Percentiles rank a stretch among this genome's conserved stretches.
These are phyloP conservation scores for Pyrenopolyporus hunteri DNA, from an alignment of 495 filamentous ascomycete genomes.

Conservation along the genomic window DNA sequence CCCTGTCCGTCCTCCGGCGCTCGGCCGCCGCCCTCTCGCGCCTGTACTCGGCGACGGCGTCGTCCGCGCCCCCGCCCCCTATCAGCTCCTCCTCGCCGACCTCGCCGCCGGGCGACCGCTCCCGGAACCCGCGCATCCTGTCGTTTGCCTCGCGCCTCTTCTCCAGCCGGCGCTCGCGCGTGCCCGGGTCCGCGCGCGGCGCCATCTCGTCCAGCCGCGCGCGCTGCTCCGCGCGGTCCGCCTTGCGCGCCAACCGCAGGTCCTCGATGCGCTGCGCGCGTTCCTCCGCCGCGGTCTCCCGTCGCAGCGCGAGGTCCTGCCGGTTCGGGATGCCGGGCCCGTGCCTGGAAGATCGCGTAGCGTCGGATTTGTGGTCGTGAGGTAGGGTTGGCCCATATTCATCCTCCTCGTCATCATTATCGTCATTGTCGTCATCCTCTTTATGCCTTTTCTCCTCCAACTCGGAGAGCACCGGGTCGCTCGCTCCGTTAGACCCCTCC, in stretches of 20 bases:
- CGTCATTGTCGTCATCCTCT: conserved; percentile 45
- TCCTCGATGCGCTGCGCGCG: conserved; percentile 56
- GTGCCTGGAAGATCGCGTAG: conserved; percentile 38
- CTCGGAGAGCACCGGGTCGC: background rate
- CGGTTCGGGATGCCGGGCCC: conserved; percentile 78
- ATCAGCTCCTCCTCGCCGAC: conserved; percentile 66
- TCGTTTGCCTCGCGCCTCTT: conserved; percentile 68
- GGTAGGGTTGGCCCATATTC: conserved; percentile 71
- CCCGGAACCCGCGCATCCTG: conserved; percentile 64
- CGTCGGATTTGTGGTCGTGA: background rate
- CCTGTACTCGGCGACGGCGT: conserved; percentile 53
- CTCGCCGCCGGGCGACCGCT: conserved; percentile 62
- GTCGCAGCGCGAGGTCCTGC: conserved; percentile 73
- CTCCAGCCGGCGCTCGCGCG: conserved; percentile 83
- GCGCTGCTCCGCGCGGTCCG: conserved; percentile 65
- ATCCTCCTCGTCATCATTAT: conserved; percentile 65
- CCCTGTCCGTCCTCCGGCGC: conserved; percentile 68
- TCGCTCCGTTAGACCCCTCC: background rate
- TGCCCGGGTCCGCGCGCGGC: conserved; percentile 84
- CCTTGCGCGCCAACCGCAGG: conserved; percentile 64
- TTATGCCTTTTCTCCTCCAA: background rate
- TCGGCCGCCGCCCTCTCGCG: conserved; percentile 58
- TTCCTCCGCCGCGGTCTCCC: conserved; percentile 59
- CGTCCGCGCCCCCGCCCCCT: conserved; percentile 56
- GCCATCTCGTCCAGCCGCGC: conserved; percentile 76